Percentiles rank a stretch among this genome's conserved stretches.
Evolutionary conservation across 148 eudicot species (phyloP).

Genomic region (Arbutus unedo): DNA sequence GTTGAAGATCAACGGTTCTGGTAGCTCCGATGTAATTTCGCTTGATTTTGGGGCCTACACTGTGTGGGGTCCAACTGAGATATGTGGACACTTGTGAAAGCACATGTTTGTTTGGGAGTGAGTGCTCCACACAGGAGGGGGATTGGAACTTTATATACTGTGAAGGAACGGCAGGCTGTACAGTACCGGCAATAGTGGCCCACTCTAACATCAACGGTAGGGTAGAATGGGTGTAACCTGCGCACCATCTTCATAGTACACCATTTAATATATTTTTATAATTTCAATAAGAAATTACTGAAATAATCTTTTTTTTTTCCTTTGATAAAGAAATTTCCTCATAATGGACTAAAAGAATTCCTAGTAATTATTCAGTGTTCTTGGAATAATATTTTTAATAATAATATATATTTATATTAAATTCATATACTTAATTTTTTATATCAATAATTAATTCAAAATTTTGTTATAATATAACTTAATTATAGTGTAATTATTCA

Average conservation of each 20-base stretch:
- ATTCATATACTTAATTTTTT: too few relatives aligned
- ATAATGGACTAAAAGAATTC: not conserved
- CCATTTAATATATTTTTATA: not conserved
- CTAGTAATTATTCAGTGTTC: too few relatives aligned
- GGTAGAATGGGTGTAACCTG: slow-evolving; percentile 6
- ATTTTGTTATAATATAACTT: too few relatives aligned
- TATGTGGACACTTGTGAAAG: not conserved
- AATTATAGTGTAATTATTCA: too few relatives aligned
- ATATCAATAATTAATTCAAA: too few relatives aligned
- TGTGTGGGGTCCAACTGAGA: slow-evolving; percentile 1
- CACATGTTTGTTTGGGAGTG: not conserved
- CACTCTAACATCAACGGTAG: not conserved
- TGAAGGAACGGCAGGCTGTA: not conserved
- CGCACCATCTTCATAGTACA: not conserved
- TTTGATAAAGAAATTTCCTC: not conserved
- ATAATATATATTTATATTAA: too few relatives aligned
- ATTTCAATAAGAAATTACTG: too few relatives aligned
- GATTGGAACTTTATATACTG: not conserved
- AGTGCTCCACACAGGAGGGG: not conserved
- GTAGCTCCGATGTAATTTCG: not conserved
- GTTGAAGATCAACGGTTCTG: not conserved
- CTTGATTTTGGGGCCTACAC: not conserved
- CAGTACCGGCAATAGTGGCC: not conserved
- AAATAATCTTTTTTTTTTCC: not conserved
- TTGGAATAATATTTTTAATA: too few relatives aligned